Base-by-base conservation (phyloP, 768 basidiomycete species). In the Kwoniella bestiolae region DNA sequence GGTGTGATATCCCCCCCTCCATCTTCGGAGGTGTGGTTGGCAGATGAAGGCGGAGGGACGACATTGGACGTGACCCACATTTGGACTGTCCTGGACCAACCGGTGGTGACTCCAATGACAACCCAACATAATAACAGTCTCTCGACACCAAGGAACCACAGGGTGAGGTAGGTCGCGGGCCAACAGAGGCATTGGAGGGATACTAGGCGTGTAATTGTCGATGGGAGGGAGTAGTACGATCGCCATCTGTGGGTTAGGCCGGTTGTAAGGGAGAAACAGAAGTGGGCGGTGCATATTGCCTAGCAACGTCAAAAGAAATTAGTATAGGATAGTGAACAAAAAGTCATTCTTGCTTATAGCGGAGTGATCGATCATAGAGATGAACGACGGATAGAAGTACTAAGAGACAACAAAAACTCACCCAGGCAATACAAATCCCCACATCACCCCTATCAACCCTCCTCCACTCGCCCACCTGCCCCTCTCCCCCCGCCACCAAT, bases 21-120 rank as follows among this genome's bases (percentile, higher is more conserved):
- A 23, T 44, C 65, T 21, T 3, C 28, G 3, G 25, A 45, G 9
- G 44, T 32, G 14, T 12, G 16, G 28, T 56, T 26, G 45, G 26
- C 18, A 16, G 28, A 14, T n/a, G 47, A 28, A 31, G 34, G n/a
- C 55, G 45, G 44, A n/a, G 64, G 50, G 26, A 73, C 63, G 28
- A 98, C 86, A 79, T 98, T 98, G 76, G 89, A 90, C 44, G 94
- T 95, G 26, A 96, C 94, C 93, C 94, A 98, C 65, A 96, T 89
- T 82, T 96, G 92, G 60, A 97, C 86, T 4, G 76, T 60, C 7
- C 81, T 72, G 4, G 74, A 79, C 60, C 89, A 83, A 75, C 89
- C 91, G 0, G 95, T 96, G 50, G 91, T 92, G 12, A 89, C 93
- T 0, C 89, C 94, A 52, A 97, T 90, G 11, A 89, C 86, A 3